Base-by-base conservation (phyloP, 768 basidiomycete genomes). In the Amyloporia xantha region DNA sequence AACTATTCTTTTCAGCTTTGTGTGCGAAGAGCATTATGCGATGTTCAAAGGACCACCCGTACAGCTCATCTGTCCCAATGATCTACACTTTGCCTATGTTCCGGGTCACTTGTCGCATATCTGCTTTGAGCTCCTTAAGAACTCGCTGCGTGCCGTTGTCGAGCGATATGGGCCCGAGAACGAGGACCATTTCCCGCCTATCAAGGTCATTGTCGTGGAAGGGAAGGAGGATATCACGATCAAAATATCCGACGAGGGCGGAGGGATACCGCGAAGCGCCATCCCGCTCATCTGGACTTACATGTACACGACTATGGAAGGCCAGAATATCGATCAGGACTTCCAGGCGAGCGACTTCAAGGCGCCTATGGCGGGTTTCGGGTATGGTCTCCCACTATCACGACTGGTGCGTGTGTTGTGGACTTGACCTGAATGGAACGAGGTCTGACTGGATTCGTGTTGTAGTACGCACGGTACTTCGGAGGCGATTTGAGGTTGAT, bases 201-300 rank as follows among this genome's bases (percentile, higher is more conserved):
- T 95, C 71, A 92, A 91, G 67, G 88, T 95, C 42, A 79, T 97
- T 49, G 95, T 96, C 28, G 90, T 95, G 1, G 93, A 95, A 62
- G 94, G 95, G n/a, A 89, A 84, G 54, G 95, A 97, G 62, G 95
- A 98, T 60, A 96, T 98, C 59, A 98, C 95, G 2, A 91, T 99
- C 77, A 99, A 99, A 77, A 96, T 99, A 52, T 85, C 82, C 1
- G 95, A 99, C 62, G 95, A 99, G 65, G 95, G 95, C 2, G 95
- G 95, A 0, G 93, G 95, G 0, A 98, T 98, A 48, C 80, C 91
- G 21, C 67, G 91, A 68, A 85, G 75, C 52, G 90, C 91, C 0
- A 86, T 98, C 13, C 91, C 93, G 6, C 75, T 94, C 40, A 95
- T 99, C 46, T 99, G 96, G 96, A 99, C 95, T 50, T 98, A 93